These are phyloP conservation scores for Capronia coronata DNA, from an alignment of 2,329 filamentous ascomycete genomes.

Conservation along the genomic window DNA sequence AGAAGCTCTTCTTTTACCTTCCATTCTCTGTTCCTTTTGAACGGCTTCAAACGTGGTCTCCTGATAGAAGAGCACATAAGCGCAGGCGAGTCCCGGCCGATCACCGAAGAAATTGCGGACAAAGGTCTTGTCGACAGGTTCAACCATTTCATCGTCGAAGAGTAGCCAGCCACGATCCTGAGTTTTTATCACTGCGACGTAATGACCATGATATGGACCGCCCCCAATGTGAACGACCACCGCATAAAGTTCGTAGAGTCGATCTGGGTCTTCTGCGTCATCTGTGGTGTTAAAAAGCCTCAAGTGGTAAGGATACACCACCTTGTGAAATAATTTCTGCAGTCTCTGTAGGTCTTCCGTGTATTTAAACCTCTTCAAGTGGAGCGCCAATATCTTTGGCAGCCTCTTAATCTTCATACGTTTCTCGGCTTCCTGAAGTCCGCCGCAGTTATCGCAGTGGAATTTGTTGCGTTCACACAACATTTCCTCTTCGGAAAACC, in stretches of 20 bases:
- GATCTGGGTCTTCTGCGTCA: conserved; percentile 86
- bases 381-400: conserved; percentile 83
- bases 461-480: conserved; percentile 98
- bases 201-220: conserved; percentile 95
- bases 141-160: conserved; percentile 97
- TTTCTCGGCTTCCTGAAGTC: conserved; percentile 95
- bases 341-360: conserved; percentile 89
- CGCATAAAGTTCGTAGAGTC: conserved; percentile 91
- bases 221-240: conserved; percentile 96
- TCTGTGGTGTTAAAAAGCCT: conserved; percentile 97
- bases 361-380: conserved; percentile 97
- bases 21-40: conserved; percentile 73
- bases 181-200: conserved; percentile 96
- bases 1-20: conserved; percentile 50
- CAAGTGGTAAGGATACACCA: conserved; percentile 94
- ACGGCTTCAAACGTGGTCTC: conserved; percentile 69
- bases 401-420: conserved; percentile 97
- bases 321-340: conserved; percentile 93
- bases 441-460: conserved; percentile 94
- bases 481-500: conserved; percentile 98
- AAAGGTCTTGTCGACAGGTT: conserved; percentile 93
- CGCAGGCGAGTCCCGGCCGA: conserved; percentile 80
- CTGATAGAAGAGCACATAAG: conserved; percentile 96
- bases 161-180: conserved; percentile 91
- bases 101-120: conserved; percentile 97